phyloP scores from a whole-genome alignment of 192 early-diverging fungal species.

The Coemansia sp. region DNA sequence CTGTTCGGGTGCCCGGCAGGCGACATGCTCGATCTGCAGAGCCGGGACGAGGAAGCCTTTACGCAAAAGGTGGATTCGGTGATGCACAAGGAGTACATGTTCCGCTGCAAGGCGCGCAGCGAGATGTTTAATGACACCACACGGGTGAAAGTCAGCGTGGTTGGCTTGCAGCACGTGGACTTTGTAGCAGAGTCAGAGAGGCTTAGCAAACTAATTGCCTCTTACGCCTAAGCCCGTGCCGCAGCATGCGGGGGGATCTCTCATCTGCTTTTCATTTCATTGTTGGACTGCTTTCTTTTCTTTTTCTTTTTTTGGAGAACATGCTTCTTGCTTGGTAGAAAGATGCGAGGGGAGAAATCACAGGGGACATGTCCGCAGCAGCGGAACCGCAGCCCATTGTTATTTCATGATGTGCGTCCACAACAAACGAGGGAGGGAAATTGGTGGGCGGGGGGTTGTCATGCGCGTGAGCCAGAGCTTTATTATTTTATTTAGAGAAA shows the following conservation, averaged over 20 bases:
- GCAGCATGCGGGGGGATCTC: neutral
- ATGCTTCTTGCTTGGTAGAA: too few relatives aligned
- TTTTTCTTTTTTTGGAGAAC: neutral
- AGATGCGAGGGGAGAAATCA: too few relatives aligned
- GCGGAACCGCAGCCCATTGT: neutral
- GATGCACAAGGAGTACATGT: slow-evolving; percentile 66
- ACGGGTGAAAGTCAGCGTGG: slow-evolving; percentile 55
- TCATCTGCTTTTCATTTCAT: neutral
- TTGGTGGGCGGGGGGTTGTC: neutral
- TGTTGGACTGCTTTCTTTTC: slow-evolving; percentile 7
- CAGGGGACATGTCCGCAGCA: neutral
- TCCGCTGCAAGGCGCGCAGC: slow-evolving; percentile 67
- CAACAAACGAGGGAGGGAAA: neutral
- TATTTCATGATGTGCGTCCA: neutral
- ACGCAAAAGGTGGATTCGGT: slow-evolving; percentile 55
- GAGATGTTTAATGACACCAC: slow-evolving; percentile 75
- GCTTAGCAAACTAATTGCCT: slow-evolving; percentile 51
- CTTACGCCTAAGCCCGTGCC: slow-evolving; percentile 13
- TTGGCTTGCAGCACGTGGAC: slow-evolving; percentile 56
- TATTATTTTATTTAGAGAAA: neutral
- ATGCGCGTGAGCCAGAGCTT: too few relatives aligned
- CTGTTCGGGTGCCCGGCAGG: slow-evolving; percentile 72
- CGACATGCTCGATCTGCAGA: slow-evolving; percentile 65
- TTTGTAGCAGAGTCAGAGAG: slow-evolving; percentile 59
- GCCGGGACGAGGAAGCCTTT: slow-evolving; percentile 53